Conservation (phyloP, 2,329 filamentous ascomycete genomes). For the Rutstroemia sydowiana region DNA sequence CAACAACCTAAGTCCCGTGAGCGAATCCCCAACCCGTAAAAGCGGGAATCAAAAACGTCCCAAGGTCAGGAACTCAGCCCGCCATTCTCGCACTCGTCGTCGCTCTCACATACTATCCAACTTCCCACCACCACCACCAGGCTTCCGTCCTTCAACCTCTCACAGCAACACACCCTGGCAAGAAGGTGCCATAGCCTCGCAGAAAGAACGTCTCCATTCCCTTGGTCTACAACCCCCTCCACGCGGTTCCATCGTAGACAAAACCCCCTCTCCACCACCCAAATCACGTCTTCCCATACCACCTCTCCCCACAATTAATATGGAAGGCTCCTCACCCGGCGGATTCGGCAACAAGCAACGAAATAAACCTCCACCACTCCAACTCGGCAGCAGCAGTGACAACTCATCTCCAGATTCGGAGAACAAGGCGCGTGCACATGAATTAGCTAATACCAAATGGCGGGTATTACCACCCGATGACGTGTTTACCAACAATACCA, state of each 20-base stretch:
- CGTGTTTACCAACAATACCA: neutral
- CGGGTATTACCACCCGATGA: constrained; percentile 18
- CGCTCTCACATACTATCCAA: neutral
- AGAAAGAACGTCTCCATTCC: constrained; percentile 7
- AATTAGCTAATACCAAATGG: constrained; percentile 19
- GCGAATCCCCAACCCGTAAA: constrained; percentile 24
- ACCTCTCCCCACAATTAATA: constrained; percentile 20
- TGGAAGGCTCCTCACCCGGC: neutral
- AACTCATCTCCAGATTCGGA: too few relatives aligned
- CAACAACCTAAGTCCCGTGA: constrained; percentile 25
- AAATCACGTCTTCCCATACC: constrained; percentile 37
- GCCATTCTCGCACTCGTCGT: constrained; percentile 10
- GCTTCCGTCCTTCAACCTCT: neutral
- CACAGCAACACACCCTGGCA: constrained; percentile 17
- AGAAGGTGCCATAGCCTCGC: constrained; percentile 21
- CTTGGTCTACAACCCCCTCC: constrained; percentile 3
- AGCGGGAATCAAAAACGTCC: constrained; percentile 20
- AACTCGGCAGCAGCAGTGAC: neutral
- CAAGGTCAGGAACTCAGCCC: constrained; percentile 16
- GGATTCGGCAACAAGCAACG: neutral
- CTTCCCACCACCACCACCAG: constrained; percentile 18
- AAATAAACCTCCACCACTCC: neutral
- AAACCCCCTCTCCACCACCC: constrained; percentile 33
- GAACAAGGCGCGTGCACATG: too few relatives aligned
- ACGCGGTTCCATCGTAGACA: constrained; percentile 8